Evolutionary conservation across 75 land plant species (phyloP), one percentile per base, ranked within the genome.

Genomic region (Larix kaempferi): DNA sequence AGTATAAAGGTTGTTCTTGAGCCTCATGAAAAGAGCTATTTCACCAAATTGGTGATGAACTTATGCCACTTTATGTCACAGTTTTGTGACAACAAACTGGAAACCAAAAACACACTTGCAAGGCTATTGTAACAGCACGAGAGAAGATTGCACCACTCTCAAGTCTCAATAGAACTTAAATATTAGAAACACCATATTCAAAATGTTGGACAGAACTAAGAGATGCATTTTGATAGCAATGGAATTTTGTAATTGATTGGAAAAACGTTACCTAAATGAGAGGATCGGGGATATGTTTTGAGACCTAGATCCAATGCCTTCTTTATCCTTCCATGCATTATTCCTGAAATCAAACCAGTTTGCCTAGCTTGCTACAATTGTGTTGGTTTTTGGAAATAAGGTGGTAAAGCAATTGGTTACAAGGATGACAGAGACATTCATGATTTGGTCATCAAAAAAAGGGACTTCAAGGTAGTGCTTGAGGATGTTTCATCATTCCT

Each of bases 271-370:
- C 80, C 73, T 92, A 49, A 78, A 62, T 72, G 89, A 81, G 27
- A 85, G 78, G 75, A 81, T 78, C 25, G 90, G 82, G 33, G 84
- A 87, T 73, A 61, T 83, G 25, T 67, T 74, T 87, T n/a, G 84
- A 87, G 87, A 80, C 22, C 74, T 81, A 69, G 86, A 91, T 57
- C 90, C 98, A 56, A 82, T 89, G 75, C 98, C 98, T 69, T 92
- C 95, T 35, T 79, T 83, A 64, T 87, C 94, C 33, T 92, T 95
- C 80, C 95, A 95, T 93, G 88, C 85, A 55, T 81, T 95, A 79
- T 92, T 92, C 82, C 81, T 73, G 59, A 89, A 86, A 75, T 64
- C 93, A 35, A 89, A 90, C 74, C 89, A 90, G 73, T 72, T 95
- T 59, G 89, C 85, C 60, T 82, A 88, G 74, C 87, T 87, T 33